These are phyloP conservation scores for Nemania diffusa DNA, from an alignment of 2,329 filamentous ascomycete species.

Conservation along the genomic window DNA sequence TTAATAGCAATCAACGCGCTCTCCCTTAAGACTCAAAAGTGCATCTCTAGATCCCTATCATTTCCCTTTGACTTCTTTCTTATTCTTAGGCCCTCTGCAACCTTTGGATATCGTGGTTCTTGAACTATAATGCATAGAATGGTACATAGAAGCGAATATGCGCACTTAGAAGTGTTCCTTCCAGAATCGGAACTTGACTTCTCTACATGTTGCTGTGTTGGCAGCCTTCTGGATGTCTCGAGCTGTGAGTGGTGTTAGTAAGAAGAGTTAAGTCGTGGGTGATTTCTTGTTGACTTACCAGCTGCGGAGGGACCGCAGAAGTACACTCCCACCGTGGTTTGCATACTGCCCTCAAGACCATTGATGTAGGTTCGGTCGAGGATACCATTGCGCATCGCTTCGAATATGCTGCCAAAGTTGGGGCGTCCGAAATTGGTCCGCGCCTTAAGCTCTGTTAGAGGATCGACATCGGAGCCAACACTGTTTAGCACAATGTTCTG, in stretches of 20 bases:
- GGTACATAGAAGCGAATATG: slow-evolving; percentile 35
- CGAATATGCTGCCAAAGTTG: slow-evolving; percentile 84
- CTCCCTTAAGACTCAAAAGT: slow-evolving; percentile 2
- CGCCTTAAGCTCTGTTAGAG: slow-evolving; percentile 88
- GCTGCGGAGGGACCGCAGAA: slow-evolving; percentile 89
- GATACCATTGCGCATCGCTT: slow-evolving; percentile 88
- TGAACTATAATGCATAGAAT: slow-evolving; percentile 32
- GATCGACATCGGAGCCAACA: slow-evolving; percentile 87
- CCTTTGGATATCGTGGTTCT: slow-evolving; percentile 5
- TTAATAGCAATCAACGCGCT: not conserved
- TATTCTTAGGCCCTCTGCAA: not conserved
- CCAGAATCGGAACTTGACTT: slow-evolving; percentile 97
- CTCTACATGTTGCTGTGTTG: slow-evolving; percentile 74
- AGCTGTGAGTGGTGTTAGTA: slow-evolving; percentile 65
- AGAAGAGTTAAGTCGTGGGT: not conserved
- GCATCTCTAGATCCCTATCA: slow-evolving; percentile 13
- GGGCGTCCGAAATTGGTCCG: slow-evolving; percentile 95
- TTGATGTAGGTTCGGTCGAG: slow-evolving; percentile 84
- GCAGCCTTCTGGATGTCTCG: slow-evolving; percentile 87
- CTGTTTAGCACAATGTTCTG: slow-evolving; percentile 98
- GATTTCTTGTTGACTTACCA: slow-evolving; percentile 55
- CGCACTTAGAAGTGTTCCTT: slow-evolving; percentile 83
- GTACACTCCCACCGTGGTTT: slow-evolving; percentile 94
- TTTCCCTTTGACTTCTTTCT: slow-evolving; percentile 14
- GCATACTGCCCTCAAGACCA: slow-evolving; percentile 78